Base-by-base conservation (phyloP, 331 rosid species). In the Dryas integrifolia region DNA sequence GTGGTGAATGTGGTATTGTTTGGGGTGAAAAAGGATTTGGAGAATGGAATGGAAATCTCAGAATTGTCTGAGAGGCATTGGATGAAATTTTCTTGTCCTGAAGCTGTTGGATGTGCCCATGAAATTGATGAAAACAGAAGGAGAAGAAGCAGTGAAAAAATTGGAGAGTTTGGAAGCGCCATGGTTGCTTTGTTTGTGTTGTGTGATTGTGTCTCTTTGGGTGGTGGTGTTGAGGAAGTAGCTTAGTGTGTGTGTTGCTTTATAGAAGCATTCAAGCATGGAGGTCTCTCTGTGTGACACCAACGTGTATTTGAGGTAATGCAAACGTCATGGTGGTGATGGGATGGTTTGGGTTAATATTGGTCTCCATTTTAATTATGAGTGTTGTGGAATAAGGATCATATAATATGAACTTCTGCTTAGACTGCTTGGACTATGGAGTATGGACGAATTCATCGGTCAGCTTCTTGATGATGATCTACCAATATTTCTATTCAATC, bases 1-100 rank as follows among this genome's bases (percentile, higher is more conserved):
- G 79, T 64, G 5, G 46, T 45, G 74, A 85, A 90, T 18, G 91
- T 70, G 46, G 89, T 45, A 46, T 75, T 82, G 24, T 49, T n/a
- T 55, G 85, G 90, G 9, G 79, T 48, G 80, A 76, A 74, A 9
- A 86, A 73, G 35, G 77, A 59, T 24, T 79, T 56, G 11, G 76
- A 62, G 16, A 86, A 77, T 47, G 89, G 85, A 50, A 68, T 65
- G 18, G 76, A 43, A 69, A 55, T 70, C 38, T 81, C 80, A 1
- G 96, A 83, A 21, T 90, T 81, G 5, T 40, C 46, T 4, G 80
- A 69, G 41, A 88, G 84, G 41, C 94, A 90, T 60, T 79, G 78
- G 58, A 53, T 58, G 75, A 90, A 88, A 41, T 18, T 77, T 4
- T 86, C 83, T 69, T 79, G 72, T 2, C 45, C 24, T 41, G 83